phyloP scores from a whole-genome alignment of 495 filamentous ascomycete species.

The Lasiosphaeria hispida region DNA sequence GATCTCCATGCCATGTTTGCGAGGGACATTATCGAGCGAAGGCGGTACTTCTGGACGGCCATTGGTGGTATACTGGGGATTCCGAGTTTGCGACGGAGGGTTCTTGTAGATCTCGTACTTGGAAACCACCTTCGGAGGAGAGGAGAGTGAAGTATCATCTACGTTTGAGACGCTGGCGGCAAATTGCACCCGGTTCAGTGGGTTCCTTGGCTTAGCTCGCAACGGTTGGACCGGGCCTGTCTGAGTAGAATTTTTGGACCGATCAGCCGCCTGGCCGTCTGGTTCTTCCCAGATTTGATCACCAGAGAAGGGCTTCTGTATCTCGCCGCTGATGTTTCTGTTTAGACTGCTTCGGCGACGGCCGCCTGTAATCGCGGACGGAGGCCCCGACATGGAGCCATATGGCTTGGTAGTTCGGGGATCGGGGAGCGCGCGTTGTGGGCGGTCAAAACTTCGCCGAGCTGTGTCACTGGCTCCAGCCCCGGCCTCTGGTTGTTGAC shows the following conservation, averaged over 20 bases:
- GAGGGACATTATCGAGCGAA: constrained; percentile 37
- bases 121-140: constrained; percentile 54
- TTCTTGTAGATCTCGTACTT: constrained; percentile 75
- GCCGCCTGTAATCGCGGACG: constrained; percentile 23
- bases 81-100: constrained; percentile 70
- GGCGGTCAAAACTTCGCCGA: constrained; percentile 31
- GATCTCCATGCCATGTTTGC: constrained; percentile 75
- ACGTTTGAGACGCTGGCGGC: constrained; percentile 34
- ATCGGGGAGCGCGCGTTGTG: constrained; percentile 20
- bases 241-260: constrained; percentile 6
- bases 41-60: constrained; percentile 32
- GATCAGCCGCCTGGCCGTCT: constrained; percentile 38
- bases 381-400: constrained; percentile 21
- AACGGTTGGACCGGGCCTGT: constrained; percentile 30
- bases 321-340: constrained; percentile 57
- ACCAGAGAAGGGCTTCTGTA: constrained; percentile 58
- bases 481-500: constrained; percentile 20
- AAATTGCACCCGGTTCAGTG: constrained; percentile 54
- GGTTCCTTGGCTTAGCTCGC: constrained; percentile 56
- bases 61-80: constrained; percentile 71
- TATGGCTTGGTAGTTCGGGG: constrained; percentile 30
- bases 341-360: constrained; percentile 50
- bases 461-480: constrained; percentile 13
- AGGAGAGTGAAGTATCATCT: constrained; percentile 16
- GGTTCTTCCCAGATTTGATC: constrained; percentile 92